These are phyloP conservation scores for Spergularia bocconei DNA, from an alignment of 148 eudicot species.

Conservation along the genomic window DNA sequence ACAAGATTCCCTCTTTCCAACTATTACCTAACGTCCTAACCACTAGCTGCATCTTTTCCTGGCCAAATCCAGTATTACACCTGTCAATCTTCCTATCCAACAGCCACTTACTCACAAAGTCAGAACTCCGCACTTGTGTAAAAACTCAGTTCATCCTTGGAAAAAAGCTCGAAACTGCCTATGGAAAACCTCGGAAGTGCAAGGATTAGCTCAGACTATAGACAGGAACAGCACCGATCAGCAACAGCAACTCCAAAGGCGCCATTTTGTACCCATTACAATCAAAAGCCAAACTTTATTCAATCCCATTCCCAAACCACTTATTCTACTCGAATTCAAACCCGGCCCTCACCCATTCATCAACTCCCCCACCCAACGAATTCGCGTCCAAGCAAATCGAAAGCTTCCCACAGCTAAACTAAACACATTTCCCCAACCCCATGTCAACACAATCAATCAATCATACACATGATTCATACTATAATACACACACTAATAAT, in stretches of 20 bases:
- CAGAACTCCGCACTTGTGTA: background rate
- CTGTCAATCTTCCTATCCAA: background rate
- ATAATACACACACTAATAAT: background rate
- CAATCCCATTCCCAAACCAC: background rate
- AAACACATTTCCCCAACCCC: background rate
- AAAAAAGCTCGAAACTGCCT: background rate
- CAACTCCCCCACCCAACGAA: background rate
- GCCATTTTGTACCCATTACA: background rate
- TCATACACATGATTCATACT: background rate
- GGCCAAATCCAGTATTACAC: background rate
- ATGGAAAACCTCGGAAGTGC: background rate
- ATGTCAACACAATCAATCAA: background rate
- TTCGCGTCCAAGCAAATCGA: background rate
- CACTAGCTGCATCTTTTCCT: background rate
- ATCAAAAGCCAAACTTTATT: background rate
- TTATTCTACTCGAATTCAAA: background rate
- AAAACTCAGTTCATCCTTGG: background rate
- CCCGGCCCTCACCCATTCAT: background rate
- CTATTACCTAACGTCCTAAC: slow-evolving; percentile 10
- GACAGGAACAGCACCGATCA: background rate
- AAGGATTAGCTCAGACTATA: background rate
- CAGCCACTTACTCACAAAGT: background rate
- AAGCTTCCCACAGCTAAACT: background rate
- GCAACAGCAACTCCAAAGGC: background rate
- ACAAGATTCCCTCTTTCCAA: slow-evolving; percentile 1